Evolutionary conservation across 257 asterid species (phyloP).

Genomic region (Jasminum sambac): DNA sequence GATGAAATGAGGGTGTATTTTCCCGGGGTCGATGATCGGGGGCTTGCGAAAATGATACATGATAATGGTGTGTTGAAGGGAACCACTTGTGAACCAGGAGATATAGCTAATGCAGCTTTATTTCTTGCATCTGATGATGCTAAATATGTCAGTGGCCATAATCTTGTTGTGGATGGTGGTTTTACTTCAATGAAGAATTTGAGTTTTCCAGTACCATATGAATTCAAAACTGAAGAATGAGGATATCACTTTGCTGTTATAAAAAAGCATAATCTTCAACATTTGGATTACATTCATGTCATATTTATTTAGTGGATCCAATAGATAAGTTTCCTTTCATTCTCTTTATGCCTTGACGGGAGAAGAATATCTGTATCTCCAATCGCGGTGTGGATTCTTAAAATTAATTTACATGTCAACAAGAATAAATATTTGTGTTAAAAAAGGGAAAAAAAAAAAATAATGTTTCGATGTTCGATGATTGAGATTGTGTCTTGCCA

Average conservation of each 20-base stretch:
- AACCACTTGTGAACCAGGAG: constrained; percentile 57
- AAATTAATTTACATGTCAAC: too few species aligned
- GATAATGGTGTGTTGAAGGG: constrained; percentile 58
- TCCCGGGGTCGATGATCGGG: constrained; percentile 39
- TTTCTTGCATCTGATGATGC: constrained; percentile 80
- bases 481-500: too few species aligned
- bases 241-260: not conserved
- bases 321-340: too few species aligned
- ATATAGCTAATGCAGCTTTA: constrained; percentile 77
- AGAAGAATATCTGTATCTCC: too few species aligned
- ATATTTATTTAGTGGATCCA: not conserved
- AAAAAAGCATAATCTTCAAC: not conserved
- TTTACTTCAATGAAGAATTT: constrained; percentile 47
- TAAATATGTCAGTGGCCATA: constrained; percentile 77
- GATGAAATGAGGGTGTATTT: constrained; percentile 52
- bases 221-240: constrained; percentile 6
- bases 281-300: not conserved
- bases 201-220: constrained; percentile 21
- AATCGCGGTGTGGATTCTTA: too few species aligned
- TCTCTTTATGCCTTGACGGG: too few species aligned
- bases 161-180: constrained; percentile 83
- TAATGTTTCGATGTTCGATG: too few species aligned
- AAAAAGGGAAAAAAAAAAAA: too few species aligned
- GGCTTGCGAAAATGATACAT: constrained; percentile 51
- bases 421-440: too few species aligned